Evolutionary conservation across 225 moss, liverwort and hornwort species (phyloP), one percentile per base, ranked within the genome.

Genomic region (Thuidium tamariscinum): DNA sequence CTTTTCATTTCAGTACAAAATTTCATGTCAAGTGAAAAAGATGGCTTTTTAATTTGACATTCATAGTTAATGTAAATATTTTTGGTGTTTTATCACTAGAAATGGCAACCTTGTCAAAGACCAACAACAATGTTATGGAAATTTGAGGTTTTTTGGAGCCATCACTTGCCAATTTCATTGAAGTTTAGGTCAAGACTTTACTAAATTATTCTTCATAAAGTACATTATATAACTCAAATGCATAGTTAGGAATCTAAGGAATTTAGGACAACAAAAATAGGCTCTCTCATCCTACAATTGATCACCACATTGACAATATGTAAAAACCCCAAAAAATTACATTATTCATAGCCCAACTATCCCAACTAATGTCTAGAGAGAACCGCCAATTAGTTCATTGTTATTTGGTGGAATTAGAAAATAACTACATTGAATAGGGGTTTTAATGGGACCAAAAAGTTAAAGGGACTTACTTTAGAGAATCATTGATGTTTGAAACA

Each of bases 291-390:
- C 26, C 16, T 70, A 16, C 9, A 27, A 2, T 10, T 44, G 14
- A 44, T 44, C 0, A 2, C 3, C 5, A 16, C 29, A 29, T 16
- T 14, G 5, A 0, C 9, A 0, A 29, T 44, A 9, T 71, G 16
- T 44, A 27, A 42, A 44, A 9, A 9, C 44, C 16, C 15, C 1
- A 41, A 26, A 27, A 27, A 42, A 0, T 42, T 5, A 26, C 0
- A 1, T 15, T 41, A 3, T 2, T 26, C 9, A 26, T 15, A 3
- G 9, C 2, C 9, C 9, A 7, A 15, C 20, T 26, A 41, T 41
- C 2, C 8, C 0, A 26, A 0, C 4, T 3, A 69, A 25, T 15
- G 14, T 69, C 8, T 2, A 1, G 1, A 1, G 23, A 41, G 1
- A 41, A 69, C 2, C 0, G 0, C 14, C 0, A 25, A 0, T 22